Evolutionary conservation across 495 filamentous ascomycete species (phyloP).

Genomic region (Cercophora samala): DNA sequence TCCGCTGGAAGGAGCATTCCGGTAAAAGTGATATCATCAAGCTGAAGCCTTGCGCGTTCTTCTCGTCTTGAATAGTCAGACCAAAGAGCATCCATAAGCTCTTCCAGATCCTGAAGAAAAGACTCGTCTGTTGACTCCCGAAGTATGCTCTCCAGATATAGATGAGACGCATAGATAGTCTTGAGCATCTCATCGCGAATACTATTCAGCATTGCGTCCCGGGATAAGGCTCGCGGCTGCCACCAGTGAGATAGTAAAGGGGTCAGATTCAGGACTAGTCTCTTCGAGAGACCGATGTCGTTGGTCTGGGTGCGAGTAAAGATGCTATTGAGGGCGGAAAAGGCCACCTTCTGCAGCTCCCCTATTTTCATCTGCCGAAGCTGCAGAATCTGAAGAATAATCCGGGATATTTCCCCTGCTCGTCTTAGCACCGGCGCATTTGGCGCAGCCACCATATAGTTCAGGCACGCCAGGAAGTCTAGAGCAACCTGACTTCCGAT

Average conservation of each 20-base stretch:
- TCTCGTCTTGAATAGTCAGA: slow-evolving; percentile 69
- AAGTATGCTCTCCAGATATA: slow-evolving; percentile 51
- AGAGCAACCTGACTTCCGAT: slow-evolving; percentile 39
- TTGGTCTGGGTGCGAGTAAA: slow-evolving; percentile 63
- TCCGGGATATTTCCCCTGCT: slow-evolving; percentile 55
- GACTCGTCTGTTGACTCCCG: slow-evolving; percentile 28
- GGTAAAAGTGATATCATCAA: slow-evolving; percentile 67
- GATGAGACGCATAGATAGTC: slow-evolving; percentile 63
- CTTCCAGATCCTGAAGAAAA: slow-evolving; percentile 42
- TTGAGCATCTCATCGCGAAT: slow-evolving; percentile 60
- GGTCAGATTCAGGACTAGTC: slow-evolving; percentile 56
- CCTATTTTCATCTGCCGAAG: slow-evolving; percentile 54
- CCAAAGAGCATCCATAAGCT: slow-evolving; percentile 59
- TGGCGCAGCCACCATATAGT: slow-evolving; percentile 59
- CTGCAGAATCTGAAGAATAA: slow-evolving; percentile 60
- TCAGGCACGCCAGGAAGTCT: slow-evolving; percentile 65
- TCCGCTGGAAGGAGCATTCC: slow-evolving; percentile 35
- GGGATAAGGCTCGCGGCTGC: slow-evolving; percentile 60
- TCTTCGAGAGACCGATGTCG: slow-evolving; percentile 58
- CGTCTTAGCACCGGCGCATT: slow-evolving; percentile 67
- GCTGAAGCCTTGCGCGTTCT: slow-evolving; percentile 68
- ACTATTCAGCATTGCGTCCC: slow-evolving; percentile 66
- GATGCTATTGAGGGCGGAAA: slow-evolving; percentile 71
- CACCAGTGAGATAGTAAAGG: slow-evolving; percentile 72
- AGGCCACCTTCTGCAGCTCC: slow-evolving; percentile 64